Evolutionary conservation across 108 stramenopile genomes (phyloP).

Genomic region (Mediolabrus comicus): DNA sequence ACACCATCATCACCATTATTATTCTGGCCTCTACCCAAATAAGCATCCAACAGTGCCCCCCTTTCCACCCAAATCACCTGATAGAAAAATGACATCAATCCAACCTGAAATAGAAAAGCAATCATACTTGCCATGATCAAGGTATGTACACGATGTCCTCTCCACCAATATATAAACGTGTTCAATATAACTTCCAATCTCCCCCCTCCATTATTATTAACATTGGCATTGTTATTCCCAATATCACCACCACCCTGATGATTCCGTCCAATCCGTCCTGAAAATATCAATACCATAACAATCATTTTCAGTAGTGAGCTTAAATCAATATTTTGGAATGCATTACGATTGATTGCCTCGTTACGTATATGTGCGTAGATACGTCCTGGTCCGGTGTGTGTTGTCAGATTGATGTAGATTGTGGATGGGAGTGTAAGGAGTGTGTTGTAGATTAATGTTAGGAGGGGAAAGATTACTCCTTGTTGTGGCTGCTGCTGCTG

Average conservation of each 20-base stretch:
- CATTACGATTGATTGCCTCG: slow-evolving; percentile 21
- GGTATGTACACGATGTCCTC: slow-evolving; percentile 17
- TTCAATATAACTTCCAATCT: too few relatives aligned
- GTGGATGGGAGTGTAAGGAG: slow-evolving; percentile 5
- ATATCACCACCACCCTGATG: background rate
- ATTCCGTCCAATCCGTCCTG: slow-evolving; percentile 16
- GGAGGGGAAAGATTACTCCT: slow-evolving; percentile 23
- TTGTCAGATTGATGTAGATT: slow-evolving; percentile 22
- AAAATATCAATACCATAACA: slow-evolving; percentile 33
- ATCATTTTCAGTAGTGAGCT: slow-evolving; percentile 28
- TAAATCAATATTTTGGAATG: slow-evolving; percentile 32
- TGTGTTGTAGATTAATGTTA: background rate
- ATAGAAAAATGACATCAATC: slow-evolving; percentile 40
- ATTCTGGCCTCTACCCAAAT: slow-evolving; percentile 6
- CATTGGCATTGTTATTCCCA: background rate
- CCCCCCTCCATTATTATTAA: slow-evolving; percentile 1
- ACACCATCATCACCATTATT: background rate
- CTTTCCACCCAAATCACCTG: slow-evolving; percentile 43
- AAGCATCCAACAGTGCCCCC: slow-evolving; percentile 24
- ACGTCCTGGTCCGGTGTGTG: slow-evolving; percentile 29
- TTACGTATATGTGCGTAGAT: slow-evolving; percentile 19
- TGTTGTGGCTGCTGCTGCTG: background rate
- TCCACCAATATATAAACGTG: slow-evolving; percentile 8
- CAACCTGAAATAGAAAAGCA: slow-evolving; percentile 33
- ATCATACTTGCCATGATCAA: slow-evolving; percentile 25